Base-by-base conservation (phyloP, 2,329 filamentous ascomycete genomes). In the Phyllosticta citrichinensis region DNA sequence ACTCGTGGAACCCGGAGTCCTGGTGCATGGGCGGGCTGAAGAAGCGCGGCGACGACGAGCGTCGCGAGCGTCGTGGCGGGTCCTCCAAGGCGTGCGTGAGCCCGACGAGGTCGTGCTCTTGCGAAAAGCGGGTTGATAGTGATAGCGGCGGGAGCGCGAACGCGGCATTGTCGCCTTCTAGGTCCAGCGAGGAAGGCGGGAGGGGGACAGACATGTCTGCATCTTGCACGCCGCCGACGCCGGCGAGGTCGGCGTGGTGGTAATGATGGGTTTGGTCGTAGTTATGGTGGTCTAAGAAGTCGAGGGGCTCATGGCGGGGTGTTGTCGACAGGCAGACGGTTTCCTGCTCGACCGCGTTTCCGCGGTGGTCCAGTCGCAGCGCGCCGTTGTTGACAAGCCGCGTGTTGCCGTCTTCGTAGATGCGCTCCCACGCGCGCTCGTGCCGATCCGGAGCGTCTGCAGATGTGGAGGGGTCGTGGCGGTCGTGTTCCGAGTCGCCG, bases 371-470 rank as follows among this genome's bases (percentile, higher is more conserved):
- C 20, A 71, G 66, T 17, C 69, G 70, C 6, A 66, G 65, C 19
- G 68, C 67, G 5, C 67, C 68, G 22, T 53, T 55, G n/a, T 73
- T 70, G 5, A 75, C 71, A 3, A 74, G 66, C 58, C 73, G 71
- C 0, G 71, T 72, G 54, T 74, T 69, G 2, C 72, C 72, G 52
- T 75, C 73, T 2, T 74, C 67, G 47, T 75, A 74, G 4, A 76
- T 65, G 55, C 72, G 70, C 60, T 76, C 72, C 72, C 73, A 74
- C 62, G 70, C 64, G 3, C 70, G 68, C 52, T 74, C 71, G 47
- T 69, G 65, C 55, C 70, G 72, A 6, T 67, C 68, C 5, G 73
- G 71, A 1, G 71, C 65, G 27, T 30, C 27, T 10, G 27, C 27
- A 30, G 27, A 30, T 47, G 70, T 71, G 6, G 69, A 67, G 8